A percentile compares a stretch with the other conserved stretches of the same genome.
phyloP scores from a whole-genome alignment of 257 asterid genomes.

The Asclepias syriaca region DNA sequence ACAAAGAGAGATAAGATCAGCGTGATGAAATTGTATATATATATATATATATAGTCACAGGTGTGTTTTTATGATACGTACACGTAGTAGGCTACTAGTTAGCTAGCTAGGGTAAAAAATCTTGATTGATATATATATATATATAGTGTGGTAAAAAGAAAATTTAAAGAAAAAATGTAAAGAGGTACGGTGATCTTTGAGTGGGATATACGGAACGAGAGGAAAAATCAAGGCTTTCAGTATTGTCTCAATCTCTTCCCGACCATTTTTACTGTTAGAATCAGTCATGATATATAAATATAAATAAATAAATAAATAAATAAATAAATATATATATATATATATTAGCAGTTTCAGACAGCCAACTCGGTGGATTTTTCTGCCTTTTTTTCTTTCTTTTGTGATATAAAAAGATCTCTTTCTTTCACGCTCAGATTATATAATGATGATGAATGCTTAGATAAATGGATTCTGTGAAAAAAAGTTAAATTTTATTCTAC shows the following conservation, averaged over 20 bases:
- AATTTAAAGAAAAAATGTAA: too few species aligned
- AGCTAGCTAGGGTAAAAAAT: background rate
- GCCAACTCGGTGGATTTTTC: background rate
- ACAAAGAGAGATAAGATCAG: background rate
- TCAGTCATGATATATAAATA: constrained; percentile 1
- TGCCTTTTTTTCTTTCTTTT: background rate
- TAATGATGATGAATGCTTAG: background rate
- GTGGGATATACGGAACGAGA: constrained; percentile 17
- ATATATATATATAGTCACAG: background rate
- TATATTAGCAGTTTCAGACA: background rate
- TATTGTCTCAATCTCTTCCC: background rate
- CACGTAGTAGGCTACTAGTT: background rate
- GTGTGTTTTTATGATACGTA: too few species aligned
- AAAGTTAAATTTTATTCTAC: background rate
- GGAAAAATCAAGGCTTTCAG: background rate
- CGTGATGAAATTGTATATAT: too few species aligned
- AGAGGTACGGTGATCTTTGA: background rate
- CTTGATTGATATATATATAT: background rate
- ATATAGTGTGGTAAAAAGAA: too few species aligned
- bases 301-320: too few species aligned
- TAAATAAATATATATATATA: background rate
- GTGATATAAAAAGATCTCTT: background rate
- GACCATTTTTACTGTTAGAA: constrained; percentile 5
- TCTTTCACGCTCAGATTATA: background rate
- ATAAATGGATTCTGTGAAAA: background rate